Evolutionary conservation across 495 filamentous ascomycete species (phyloP).

Genomic region (Xylaria curta): DNA sequence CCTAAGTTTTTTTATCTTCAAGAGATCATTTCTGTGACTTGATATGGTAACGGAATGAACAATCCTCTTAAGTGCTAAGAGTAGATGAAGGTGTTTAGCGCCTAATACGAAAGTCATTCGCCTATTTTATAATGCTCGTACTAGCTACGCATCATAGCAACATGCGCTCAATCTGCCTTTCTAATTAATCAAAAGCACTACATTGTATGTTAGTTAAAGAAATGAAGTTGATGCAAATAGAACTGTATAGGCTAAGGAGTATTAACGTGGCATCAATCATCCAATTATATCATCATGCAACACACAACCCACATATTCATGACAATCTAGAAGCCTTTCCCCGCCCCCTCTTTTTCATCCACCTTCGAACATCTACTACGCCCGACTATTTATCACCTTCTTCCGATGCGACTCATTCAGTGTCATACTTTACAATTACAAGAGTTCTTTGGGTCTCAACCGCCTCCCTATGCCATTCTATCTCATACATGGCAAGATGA

Average conservation of each 20-base stretch:
- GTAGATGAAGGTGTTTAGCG: too few species aligned
- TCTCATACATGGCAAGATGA: constrained; percentile 9
- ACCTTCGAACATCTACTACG: not conserved
- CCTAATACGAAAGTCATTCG: not conserved
- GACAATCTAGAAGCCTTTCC: not conserved
- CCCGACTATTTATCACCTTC: not conserved
- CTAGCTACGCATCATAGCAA: not conserved
- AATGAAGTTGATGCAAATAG: not conserved
- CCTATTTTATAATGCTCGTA: not conserved
- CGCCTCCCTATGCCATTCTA: constrained; percentile 1
- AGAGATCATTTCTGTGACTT: not conserved
- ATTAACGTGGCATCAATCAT: not conserved
- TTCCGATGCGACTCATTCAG: not conserved
- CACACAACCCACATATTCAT: not conserved
- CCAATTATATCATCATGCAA: not conserved
- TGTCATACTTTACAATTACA: not conserved
- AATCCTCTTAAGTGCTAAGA: too few species aligned
- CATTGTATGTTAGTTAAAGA: not conserved
- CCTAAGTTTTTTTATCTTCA: too few species aligned
- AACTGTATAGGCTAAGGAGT: too few species aligned
- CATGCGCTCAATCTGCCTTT: not conserved
- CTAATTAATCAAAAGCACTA: not conserved
- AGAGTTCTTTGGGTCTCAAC: not conserved
- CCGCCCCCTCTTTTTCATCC: not conserved
- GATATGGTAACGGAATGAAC: not conserved